phyloP scores from a whole-genome alignment of 2,329 filamentous ascomycete species.

The Colletotrichum tropicicola region DNA sequence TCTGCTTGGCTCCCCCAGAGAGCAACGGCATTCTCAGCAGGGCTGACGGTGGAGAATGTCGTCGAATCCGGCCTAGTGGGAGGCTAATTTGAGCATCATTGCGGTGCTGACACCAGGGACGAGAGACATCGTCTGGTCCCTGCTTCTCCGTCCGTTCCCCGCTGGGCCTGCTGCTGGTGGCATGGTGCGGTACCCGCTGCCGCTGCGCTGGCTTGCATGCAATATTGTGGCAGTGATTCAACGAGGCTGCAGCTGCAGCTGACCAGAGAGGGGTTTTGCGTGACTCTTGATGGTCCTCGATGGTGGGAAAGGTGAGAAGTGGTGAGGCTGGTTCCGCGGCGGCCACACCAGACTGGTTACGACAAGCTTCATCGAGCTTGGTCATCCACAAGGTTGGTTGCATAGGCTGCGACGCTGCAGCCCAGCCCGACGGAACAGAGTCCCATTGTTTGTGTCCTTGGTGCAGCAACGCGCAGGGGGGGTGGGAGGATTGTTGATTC shows the following conservation, averaged over 20 bases:
- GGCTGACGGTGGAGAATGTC: constrained; percentile 14
- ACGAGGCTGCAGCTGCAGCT: constrained; percentile 1
- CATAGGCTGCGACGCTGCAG: constrained; percentile 17
- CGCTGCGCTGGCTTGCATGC: constrained; percentile 15
- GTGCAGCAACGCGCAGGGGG: constrained; percentile 1
- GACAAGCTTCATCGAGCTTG: constrained; percentile 16
- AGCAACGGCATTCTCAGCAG: constrained; percentile 21
- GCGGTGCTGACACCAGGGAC: constrained; percentile 21
- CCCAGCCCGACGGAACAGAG: constrained; percentile 13
- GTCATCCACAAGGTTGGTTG: constrained; percentile 13
- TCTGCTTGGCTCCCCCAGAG: constrained; percentile 10
- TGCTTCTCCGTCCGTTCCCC: not conserved
- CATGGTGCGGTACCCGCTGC: constrained; percentile 4
- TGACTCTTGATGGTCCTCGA: not conserved
- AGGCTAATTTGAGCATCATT: constrained; percentile 25
- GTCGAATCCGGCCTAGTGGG: constrained; percentile 4
- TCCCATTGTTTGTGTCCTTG: not conserved
- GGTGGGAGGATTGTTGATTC: constrained; percentile 2
- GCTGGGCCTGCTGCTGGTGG: not conserved
- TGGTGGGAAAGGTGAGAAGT: constrained; percentile 15
- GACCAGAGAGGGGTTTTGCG: not conserved
- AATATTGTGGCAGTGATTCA: constrained; percentile 7
- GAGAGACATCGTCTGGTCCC: constrained; percentile 11
- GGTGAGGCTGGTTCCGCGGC: not conserved
- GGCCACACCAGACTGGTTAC: constrained; percentile 9